phyloP scores from a whole-genome alignment of 2,329 filamentous ascomycete genomes.

The Penicillium occitanis region DNA sequence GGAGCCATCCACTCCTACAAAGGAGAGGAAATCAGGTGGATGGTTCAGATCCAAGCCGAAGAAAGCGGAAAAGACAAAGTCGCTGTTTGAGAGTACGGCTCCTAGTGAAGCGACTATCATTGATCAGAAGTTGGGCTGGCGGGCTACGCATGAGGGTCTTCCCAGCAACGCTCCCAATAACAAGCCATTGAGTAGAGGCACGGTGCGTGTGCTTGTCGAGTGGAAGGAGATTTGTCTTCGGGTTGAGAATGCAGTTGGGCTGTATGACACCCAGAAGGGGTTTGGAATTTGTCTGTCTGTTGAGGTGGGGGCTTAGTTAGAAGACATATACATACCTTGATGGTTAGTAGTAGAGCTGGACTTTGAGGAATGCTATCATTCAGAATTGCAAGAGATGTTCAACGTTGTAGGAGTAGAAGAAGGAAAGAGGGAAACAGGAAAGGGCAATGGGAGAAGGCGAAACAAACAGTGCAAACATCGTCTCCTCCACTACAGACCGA shows the following conservation, averaged over 20 bases:
- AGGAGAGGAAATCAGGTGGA: conserved; percentile 9
- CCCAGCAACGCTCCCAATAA: neutral
- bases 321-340: conserved; percentile 16
- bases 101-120: conserved; percentile 25
- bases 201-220: conserved; percentile 34
- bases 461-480: conserved; percentile 28
- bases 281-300: conserved; percentile 35
- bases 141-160: conserved; percentile 24
- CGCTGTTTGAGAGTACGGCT: conserved; percentile 18
- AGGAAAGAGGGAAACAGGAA: neutral
- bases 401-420: neutral
- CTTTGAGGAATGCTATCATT: neutral
- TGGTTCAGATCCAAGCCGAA: conserved; percentile 17
- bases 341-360: neutral
- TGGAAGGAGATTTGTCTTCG: conserved; percentile 44
- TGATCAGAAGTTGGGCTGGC: conserved; percentile 35
- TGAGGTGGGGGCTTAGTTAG: conserved; percentile 30
- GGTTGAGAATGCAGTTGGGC: conserved; percentile 45
- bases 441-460: neutral
- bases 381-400: neutral
- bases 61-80: conserved; percentile 23
- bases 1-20: neutral
- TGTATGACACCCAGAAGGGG: conserved; percentile 44
- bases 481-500: conserved; percentile 1
- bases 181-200: conserved; percentile 24